Conservation (phyloP, 192 early-diverging fungal species). For the Linnemannia schmuckeri region DNA sequence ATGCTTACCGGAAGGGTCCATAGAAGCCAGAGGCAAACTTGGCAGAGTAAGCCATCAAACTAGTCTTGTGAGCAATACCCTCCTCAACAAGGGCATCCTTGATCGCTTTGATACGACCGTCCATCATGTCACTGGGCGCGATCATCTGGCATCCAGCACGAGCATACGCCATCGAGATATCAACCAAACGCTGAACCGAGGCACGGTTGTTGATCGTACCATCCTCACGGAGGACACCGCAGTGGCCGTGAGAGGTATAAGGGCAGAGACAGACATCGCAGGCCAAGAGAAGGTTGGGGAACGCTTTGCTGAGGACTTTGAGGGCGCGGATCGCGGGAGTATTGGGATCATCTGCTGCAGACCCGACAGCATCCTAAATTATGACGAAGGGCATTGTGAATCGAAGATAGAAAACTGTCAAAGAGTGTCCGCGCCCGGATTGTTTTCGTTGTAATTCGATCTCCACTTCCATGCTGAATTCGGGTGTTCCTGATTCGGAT, state of each 20-base stretch:
- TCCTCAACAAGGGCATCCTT: conserved; percentile 85
- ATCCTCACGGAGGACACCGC: conserved; percentile 84
- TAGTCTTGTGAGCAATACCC: conserved; percentile 81
- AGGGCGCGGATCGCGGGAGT: conserved; percentile 91
- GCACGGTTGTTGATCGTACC: conserved; percentile 86
- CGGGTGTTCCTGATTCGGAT: conserved; percentile 6
- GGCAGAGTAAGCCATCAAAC: conserved; percentile 96
- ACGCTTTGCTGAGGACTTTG: conserved; percentile 78
- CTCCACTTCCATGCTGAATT: not conserved
- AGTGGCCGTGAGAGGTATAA: conserved; percentile 97
- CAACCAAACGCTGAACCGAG: conserved; percentile 83
- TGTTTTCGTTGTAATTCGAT: not conserved
- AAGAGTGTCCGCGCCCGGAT: not conserved
- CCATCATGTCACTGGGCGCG: conserved; percentile 99
- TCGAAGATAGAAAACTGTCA: not conserved
- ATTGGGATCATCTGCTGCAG: conserved; percentile 84
- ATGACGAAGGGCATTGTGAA: not conserved
- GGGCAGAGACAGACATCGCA: conserved; percentile 98
- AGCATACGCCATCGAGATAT: conserved; percentile 90
- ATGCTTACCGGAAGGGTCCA: conserved; percentile 89
- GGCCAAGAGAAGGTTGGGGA: conserved; percentile 86
- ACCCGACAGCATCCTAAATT: conserved; percentile 78
- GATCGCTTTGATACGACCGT: conserved; percentile 92
- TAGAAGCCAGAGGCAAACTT: conserved; percentile 97
- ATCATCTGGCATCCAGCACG: conserved; percentile 89